Percentiles rank a stretch among this genome's conserved stretches.
These are phyloP conservation scores for Thraustochytrium sp. DNA, from an alignment of 352 stramenopile genomes.

Conservation along the genomic window DNA sequence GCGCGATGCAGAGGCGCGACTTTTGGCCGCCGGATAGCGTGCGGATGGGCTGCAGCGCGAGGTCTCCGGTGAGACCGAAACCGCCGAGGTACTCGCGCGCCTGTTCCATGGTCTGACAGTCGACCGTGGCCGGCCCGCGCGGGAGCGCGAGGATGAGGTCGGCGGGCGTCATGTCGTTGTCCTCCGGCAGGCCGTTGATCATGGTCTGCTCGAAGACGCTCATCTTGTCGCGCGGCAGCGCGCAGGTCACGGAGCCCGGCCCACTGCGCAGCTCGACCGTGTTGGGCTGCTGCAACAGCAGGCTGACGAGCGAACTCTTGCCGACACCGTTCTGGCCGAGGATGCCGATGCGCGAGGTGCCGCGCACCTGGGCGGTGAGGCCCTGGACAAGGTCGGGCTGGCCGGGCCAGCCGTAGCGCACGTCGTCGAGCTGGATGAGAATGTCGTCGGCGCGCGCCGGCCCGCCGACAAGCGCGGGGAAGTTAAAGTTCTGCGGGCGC, in stretches of 20 bases:
- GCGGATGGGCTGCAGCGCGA: slow-evolving; percentile 79
- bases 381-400: neutral
- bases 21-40: slow-evolving; percentile 92
- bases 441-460: neutral
- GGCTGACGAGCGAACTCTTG: slow-evolving; percentile 77
- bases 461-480: neutral
- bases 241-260: slow-evolving; percentile 56
- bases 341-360: slow-evolving; percentile 70
- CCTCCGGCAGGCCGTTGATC: slow-evolving; percentile 25
- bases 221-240: slow-evolving; percentile 68
- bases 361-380: slow-evolving; percentile 52
- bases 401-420: neutral
- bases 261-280: slow-evolving; percentile 51
- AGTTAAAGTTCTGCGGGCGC: slow-evolving; percentile 21
- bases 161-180: neutral
- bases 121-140: neutral
- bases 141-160: slow-evolving; percentile 38
- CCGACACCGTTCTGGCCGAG: slow-evolving; percentile 88
- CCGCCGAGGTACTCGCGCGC: slow-evolving; percentile 72
- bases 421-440: neutral
- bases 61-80: slow-evolving; percentile 82
- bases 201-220: slow-evolving; percentile 52
- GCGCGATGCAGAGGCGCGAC: slow-evolving; percentile 63
- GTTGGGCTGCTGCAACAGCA: slow-evolving; percentile 51
- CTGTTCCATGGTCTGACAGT: slow-evolving; percentile 42